Base-by-base conservation (phyloP, 176 grass and related monocot species). In the Zoysia pacifica region DNA sequence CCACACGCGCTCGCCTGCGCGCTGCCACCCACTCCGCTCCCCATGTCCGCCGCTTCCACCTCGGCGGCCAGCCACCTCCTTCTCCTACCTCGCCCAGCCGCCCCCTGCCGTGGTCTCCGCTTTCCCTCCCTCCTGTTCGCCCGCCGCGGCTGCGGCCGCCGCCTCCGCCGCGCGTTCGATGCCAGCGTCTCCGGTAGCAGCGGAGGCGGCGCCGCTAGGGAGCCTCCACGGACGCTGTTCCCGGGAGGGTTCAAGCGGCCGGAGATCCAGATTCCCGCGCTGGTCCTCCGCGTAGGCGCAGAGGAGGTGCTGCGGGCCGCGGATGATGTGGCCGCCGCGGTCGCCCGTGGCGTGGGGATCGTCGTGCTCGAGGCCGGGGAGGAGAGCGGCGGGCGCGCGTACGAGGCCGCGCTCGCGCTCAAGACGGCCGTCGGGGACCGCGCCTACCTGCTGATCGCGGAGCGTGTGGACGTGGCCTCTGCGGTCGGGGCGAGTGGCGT, bases 221-320 rank as follows among this genome's bases (percentile, higher is more conserved):
- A 87, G 79, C 86, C 89, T 44, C 86, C 84, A 8, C 78, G 92
- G 44, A 99, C 92, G 49, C 81, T 95, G 35, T 99, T 99, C 65
- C 92, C 96, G 0, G 90, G 96, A 28, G 96, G 96, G 6, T 99
- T 99, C 86, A 95, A 99, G 88, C 90, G 96, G 2, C 88, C 88
- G 65, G 92, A 99, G 92, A 83, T 99, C 41, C 81, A 51, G 69
- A 79, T 99, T 8, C 96, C 96, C 1, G 87, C 96, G 9, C 86
- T 99, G 62, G 79, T 93, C 20, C 85, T 95, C 42, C 86, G 86
- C 40, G 80, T 98, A 2, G 72, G 66, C 54, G 86, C 83, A 37
- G 83, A 83, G 53, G 92, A 99, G 81, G 86, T 69, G 62, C 69
- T 93, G 16, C 50, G 9, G 12, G 70, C 82, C 60, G 89, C 67